Evolutionary conservation across 495 filamentous ascomycete species (phyloP), one percentile per base, ranked within the genome.

Genomic region (Hyaloscypha bicolor): DNA sequence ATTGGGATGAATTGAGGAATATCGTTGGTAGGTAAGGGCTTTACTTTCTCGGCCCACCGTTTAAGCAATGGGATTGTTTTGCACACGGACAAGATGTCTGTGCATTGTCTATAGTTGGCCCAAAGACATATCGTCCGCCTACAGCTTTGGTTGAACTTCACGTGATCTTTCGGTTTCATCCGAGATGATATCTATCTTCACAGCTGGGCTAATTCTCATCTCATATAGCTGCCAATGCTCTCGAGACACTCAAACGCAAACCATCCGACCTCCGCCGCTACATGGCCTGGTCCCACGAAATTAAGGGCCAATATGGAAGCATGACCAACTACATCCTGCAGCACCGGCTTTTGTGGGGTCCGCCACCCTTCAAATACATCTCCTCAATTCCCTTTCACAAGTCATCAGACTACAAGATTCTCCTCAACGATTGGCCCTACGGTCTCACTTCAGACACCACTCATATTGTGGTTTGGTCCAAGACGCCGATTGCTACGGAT

Each of bases 391-490:
- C 91, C 42, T 94, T 94, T 74, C 82, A 82, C 51, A 82, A 93
- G 69, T 78, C 83, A 25, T 80, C 81, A 56, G 93, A 96, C 80
- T 93, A 86, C 77, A 87, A 84, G 69, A 89, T 96, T 65, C 79
- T 96, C 32, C 80, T 83, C 65, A 97, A 97, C 72, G 93, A 97
- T 80, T 97, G 94, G 94, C 93, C 93, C 1, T 97, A 97, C 75
- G 94, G 90, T 0, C 73, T 94, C 31, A 84, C 74, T 0, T 80
- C 86, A 6, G 90, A 87, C 37, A 91, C 97, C 72, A 79, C 79
- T n/a, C 90, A 93, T 73, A 79, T 93, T 32, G 83, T 91, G 4
- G 87, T 88, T 53, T 93, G 90, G 90, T 77, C 74, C 42, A 88
- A 87, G 75, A 85, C 85, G 9, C 75, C 79, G 4, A 86, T 92